Conservation (phyloP, 306 rosid genomes). For the Prosopis cineraria region DNA sequence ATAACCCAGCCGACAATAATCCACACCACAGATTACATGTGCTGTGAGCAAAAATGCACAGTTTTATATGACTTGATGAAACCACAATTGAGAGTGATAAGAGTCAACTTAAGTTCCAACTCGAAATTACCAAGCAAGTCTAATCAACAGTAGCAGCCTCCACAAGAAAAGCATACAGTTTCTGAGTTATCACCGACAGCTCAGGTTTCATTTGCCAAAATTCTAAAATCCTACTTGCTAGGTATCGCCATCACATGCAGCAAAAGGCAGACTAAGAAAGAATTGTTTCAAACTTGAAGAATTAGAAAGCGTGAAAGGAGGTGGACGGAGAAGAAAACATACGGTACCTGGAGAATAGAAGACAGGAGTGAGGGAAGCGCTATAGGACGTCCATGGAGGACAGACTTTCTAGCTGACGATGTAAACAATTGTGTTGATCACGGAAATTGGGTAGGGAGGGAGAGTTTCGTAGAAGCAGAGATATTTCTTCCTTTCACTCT, state of each 20-base stretch:
- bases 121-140: conserved; percentile 27
- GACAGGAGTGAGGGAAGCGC: neutral
- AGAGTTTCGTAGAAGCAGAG: conserved; percentile 79
- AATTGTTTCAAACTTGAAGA: neutral
- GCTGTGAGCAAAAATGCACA: neutral
- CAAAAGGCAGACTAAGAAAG: neutral
- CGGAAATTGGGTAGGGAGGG: conserved; percentile 31
- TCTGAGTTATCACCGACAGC: conserved; percentile 21
- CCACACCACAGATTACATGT: neutral
- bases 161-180: neutral
- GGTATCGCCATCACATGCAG: conserved; percentile 33
- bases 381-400: conserved; percentile 38
- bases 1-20: neutral
- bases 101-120: conserved; percentile 39
- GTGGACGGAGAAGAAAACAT: conserved; percentile 3
- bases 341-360: conserved; percentile 32
- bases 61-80: neutral
- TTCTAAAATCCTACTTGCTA: conserved; percentile 38
- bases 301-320: neutral
- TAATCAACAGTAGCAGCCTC: neutral
- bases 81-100: neutral
- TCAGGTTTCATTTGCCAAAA: conserved; percentile 22
- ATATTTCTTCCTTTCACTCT: conserved; percentile 58
- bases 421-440: conserved; percentile 33
- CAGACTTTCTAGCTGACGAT: conserved; percentile 16